Evolutionary conservation across 1,284 basidiomycete genomes (phyloP), one percentile per base, ranked within the genome.

Genomic region (Ganoderma lucidum): DNA sequence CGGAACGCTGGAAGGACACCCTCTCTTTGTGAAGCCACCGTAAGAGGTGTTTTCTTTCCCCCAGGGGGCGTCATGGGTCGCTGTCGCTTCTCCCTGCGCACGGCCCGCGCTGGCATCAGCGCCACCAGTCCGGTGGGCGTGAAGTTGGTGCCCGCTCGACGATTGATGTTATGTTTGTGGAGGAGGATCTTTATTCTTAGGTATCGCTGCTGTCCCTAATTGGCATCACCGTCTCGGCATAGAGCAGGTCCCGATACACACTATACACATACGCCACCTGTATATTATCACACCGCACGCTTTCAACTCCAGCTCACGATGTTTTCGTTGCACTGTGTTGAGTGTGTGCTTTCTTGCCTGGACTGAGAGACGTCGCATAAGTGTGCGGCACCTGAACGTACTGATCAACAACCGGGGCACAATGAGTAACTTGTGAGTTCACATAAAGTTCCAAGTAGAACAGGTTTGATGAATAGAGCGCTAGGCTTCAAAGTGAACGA

Each of bases 1-100:
- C 85, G 30, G 87, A 91, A 78, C 83, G 88, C 73, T 94, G 92
- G 91, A 88, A 87, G 78, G 92, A 89, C 75, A 90, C 86, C 15
- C 74, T 85, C 35, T 67, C 72, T 45, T 64, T 66, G 32, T 72
- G 69, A 74, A 32, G 19, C 15, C n/a, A 39, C 17, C 14, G 12
- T 19, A 39, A 5, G 35, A 39, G 56, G 56, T 17, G 53, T 19
- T 19, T 19, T 17, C 56, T 59, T 39, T 59, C 35, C 15, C 30
- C 37, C 9, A 6, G 10, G 37, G 14, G 37, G 56, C 56, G 19
- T 23, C 17, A n/a, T n/a, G 19, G n/a, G 56, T 39, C 12, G 10
- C 37, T 14, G 56, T 6, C 1, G 35, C 56, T 59, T 59, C 32
- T 28, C 23, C 23, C 48, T 53, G 48, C 23, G 4, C 28, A 9